phyloP scores from a whole-genome alignment of 495 filamentous ascomycete genomes.

The Neurospora pannonica region DNA sequence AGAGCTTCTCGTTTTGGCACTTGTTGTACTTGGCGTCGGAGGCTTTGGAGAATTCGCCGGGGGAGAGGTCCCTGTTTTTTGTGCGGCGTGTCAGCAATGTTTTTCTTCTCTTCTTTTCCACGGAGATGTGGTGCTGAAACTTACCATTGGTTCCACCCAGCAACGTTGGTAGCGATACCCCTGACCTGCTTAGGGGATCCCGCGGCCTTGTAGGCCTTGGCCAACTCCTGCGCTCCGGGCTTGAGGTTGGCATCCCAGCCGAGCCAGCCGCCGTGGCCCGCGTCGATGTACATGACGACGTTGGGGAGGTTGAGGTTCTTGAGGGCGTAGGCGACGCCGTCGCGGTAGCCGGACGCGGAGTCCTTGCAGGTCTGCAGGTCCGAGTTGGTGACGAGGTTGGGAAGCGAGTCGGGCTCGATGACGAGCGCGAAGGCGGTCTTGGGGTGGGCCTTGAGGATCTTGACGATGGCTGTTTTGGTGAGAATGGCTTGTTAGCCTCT shows the following conservation, averaged over 20 bases:
- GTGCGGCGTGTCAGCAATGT: too few species aligned
- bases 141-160: constrained; percentile 65
- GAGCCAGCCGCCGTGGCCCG: constrained; percentile 74
- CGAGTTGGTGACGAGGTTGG: constrained; percentile 73
- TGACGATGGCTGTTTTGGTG: constrained; percentile 43
- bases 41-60: constrained; percentile 58
- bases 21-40: constrained; percentile 45
- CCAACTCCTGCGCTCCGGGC: constrained; percentile 61
- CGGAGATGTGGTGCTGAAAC: not conserved
- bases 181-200: constrained; percentile 56
- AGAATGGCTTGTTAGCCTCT: constrained; percentile 16
- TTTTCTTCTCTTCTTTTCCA: constrained; percentile 13
- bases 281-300: constrained; percentile 77
- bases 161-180: constrained; percentile 69
- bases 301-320: constrained; percentile 63
- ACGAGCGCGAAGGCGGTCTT: constrained; percentile 46
- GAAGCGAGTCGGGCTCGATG: constrained; percentile 69
- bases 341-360: constrained; percentile 54
- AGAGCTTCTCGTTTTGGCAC: constrained; percentile 63
- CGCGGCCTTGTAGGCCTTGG: constrained; percentile 55
- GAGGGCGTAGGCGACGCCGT: constrained; percentile 64
- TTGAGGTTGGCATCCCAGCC: constrained; percentile 72
- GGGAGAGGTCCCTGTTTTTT: constrained; percentile 40
- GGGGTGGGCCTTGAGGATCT: constrained; percentile 42
- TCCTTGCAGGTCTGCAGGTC: constrained; percentile 52